Conservation (phyloP, 202 grass and related monocot genomes). For the Musa balbisiana region DNA sequence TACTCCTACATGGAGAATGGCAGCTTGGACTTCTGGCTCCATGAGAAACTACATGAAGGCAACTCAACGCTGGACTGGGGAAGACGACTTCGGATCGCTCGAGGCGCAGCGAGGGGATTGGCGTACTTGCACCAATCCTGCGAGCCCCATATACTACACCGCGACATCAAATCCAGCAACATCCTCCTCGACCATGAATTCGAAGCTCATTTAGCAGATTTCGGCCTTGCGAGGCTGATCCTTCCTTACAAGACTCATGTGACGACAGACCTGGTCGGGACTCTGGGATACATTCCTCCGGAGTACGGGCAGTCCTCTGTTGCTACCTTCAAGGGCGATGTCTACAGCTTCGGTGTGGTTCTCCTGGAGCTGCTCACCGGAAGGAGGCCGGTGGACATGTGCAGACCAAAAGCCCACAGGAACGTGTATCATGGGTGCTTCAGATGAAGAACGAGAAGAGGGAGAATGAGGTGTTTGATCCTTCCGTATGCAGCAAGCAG, state of each 20-base stretch:
- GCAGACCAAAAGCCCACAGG: conserved; percentile 55
- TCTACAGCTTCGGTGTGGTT: conserved; percentile 95
- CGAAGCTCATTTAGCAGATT: conserved; percentile 78
- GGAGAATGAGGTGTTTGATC: conserved; percentile 67
- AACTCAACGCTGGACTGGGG: conserved; percentile 55
- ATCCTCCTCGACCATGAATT: conserved; percentile 85
- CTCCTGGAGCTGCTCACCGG: conserved; percentile 92
- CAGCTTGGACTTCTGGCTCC: conserved; percentile 95
- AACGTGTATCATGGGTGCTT: conserved; percentile 83
- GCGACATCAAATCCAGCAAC: conserved; percentile 95
- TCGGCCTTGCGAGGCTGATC: conserved; percentile 79
- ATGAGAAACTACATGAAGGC: conserved; percentile 56
- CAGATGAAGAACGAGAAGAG: conserved; percentile 65
- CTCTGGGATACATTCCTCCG: conserved; percentile 89
- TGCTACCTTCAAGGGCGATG: conserved; percentile 85
- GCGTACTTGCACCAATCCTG: conserved; percentile 80
- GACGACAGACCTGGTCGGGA: conserved; percentile 85
- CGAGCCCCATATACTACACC: conserved; percentile 84
- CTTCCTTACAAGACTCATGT: conserved; percentile 74
- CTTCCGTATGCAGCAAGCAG: conserved; percentile 34
- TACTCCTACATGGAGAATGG: conserved; percentile 98
- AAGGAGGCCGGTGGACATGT: conserved; percentile 88
- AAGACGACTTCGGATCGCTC: conserved; percentile 61
- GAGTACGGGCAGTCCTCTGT: conserved; percentile 86
- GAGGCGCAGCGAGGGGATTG: conserved; percentile 62